These are phyloP conservation scores for Lichtheimia hyalospora DNA, from an alignment of 371 early-diverging fungal species.

Conservation along the genomic window DNA sequence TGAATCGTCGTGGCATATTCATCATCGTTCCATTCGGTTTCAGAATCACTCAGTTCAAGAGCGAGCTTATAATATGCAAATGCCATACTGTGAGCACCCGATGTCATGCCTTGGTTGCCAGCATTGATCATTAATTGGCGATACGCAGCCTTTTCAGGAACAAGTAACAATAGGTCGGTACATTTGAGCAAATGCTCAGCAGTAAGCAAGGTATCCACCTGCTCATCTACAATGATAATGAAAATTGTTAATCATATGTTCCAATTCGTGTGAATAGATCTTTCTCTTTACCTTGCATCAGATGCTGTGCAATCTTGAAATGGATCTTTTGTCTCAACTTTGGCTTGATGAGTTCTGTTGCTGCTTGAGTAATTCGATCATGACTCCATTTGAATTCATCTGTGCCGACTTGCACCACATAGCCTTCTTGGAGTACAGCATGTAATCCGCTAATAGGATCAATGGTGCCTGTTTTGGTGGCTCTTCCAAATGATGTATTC, in stretches of 20 bases:
- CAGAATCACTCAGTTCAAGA: constrained; percentile 17
- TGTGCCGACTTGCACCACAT: constrained; percentile 36
- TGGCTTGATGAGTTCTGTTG: constrained; percentile 38
- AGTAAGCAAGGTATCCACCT: constrained; percentile 26
- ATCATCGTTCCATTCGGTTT: constrained; percentile 19
- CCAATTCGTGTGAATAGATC: not conserved
- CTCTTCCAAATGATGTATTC: not conserved
- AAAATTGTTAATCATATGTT: not conserved
- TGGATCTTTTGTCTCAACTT: constrained; percentile 36
- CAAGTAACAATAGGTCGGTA: constrained; percentile 13
- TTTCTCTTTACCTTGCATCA: constrained; percentile 9
- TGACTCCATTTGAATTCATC: constrained; percentile 50
- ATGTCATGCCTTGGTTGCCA: constrained; percentile 32
- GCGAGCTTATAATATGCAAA: constrained; percentile 32
- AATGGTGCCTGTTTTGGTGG: no score
- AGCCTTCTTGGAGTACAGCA: constrained; percentile 47
- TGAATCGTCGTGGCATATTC: constrained; percentile 24
- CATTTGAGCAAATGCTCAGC: constrained; percentile 47
- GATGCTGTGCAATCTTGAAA: constrained; percentile 32
- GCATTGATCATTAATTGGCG: constrained; percentile 33
- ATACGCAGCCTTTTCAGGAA: constrained; percentile 23
- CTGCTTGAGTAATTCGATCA: constrained; percentile 49
- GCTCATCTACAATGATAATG: constrained; percentile 17
- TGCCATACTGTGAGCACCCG: constrained; percentile 47
- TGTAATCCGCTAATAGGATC: constrained; percentile 44